A percentile compares a stretch with the other conserved stretches of the same genome.
Evolutionary conservation across 2,329 filamentous ascomycete genomes (phyloP).

Genomic region (Macrophomina tecta): DNA sequence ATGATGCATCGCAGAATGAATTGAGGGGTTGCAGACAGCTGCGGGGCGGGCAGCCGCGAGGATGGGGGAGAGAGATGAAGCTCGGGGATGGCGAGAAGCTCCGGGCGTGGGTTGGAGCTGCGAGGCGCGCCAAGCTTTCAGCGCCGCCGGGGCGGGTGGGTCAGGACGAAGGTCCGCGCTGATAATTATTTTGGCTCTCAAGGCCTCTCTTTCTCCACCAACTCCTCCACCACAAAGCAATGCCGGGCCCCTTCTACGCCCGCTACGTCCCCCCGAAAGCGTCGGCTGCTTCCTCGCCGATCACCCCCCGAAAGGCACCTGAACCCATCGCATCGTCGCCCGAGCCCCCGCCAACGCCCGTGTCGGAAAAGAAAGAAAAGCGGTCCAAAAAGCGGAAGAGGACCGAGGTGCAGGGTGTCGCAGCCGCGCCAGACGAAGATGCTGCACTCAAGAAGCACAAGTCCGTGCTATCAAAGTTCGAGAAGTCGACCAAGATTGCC

Average conservation of each 20-base stretch:
- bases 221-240: slow-evolving; percentile 34
- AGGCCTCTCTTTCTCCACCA: neutral
- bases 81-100: slow-evolving; percentile 14
- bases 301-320: slow-evolving; percentile 29
- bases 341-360: slow-evolving; percentile 8
- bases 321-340: slow-evolving; percentile 23
- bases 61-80: neutral
- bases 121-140: slow-evolving; percentile 15
- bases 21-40: slow-evolving; percentile 11
- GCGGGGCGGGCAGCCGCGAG: slow-evolving; percentile 11
- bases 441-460: slow-evolving; percentile 43
- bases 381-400: slow-evolving; percentile 45
- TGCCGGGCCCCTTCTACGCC: slow-evolving; percentile 55
- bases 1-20: slow-evolving; percentile 31
- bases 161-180: slow-evolving; percentile 25
- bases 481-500: slow-evolving; percentile 45
- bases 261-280: slow-evolving; percentile 53
- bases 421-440: slow-evolving; percentile 38
- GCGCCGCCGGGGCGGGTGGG: neutral
- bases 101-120: neutral
- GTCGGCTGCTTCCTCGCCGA: slow-evolving; percentile 20
- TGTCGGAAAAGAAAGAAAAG: slow-evolving; percentile 45
- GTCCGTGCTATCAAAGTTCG: slow-evolving; percentile 52
- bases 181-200: slow-evolving; percentile 20
- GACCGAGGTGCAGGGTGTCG: slow-evolving; percentile 34